Percentiles rank a stretch among this genome's conserved stretches.
phyloP scores from a whole-genome alignment of 2,329 filamentous ascomycete species.

The Paradendryphiella salina region DNA sequence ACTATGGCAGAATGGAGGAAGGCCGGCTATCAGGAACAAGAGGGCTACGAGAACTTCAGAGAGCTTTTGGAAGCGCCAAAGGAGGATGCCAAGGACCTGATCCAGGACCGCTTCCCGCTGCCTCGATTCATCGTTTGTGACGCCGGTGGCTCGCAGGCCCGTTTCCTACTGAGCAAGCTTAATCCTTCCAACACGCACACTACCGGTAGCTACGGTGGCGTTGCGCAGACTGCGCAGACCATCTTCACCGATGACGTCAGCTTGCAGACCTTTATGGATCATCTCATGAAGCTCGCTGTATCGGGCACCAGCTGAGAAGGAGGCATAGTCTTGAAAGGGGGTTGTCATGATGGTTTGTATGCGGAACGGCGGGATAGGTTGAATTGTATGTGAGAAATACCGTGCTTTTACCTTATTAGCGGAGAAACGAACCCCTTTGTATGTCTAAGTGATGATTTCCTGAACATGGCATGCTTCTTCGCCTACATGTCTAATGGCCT shows the following conservation, averaged over 20 bases:
- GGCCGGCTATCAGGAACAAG: conserved; percentile 95
- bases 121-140: conserved; percentile 98
- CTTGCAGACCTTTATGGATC: conserved; percentile 98
- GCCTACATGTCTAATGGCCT: no score
- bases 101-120: conserved; percentile 95
- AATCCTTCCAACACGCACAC: conserved; percentile 98
- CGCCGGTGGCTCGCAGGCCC: conserved; percentile 95
- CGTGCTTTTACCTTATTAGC: conserved; percentile 10
- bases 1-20: conserved; percentile 98
- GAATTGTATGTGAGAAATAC: no score
- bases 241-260: conserved; percentile 99
- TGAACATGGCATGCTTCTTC: no score
- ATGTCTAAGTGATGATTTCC: no score
- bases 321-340: not conserved
- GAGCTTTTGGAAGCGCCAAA: conserved; percentile 87
- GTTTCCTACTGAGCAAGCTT: conserved; percentile 94
- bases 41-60: conserved; percentile 96
- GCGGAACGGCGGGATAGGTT: no score
- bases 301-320: conserved; percentile 38
- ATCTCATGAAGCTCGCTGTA: conserved; percentile 82
- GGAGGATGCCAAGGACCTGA: conserved; percentile 96
- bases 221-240: conserved; percentile 88
- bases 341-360: not conserved
- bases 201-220: conserved; percentile 85
- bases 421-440: conserved; percentile 13